Evolutionary conservation across 148 eudicot genomes (phyloP), one percentile per base, ranked within the genome.

Genomic region (Dysphania ambrosioides): DNA sequence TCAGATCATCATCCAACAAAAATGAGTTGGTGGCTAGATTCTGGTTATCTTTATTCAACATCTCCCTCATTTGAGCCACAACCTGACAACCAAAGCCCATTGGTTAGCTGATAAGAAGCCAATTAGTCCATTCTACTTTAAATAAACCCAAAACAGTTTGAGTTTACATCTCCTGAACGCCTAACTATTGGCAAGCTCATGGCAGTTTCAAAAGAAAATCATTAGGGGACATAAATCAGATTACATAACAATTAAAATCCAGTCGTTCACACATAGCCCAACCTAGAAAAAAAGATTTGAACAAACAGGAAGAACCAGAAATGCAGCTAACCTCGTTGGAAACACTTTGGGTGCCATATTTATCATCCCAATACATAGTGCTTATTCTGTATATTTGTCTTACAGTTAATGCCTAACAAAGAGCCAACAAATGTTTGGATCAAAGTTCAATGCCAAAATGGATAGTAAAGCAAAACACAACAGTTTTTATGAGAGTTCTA

Each of bases 301-400:
- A 27, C 19, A 47, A 21, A 58, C 12, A 18, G 66, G 61, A 40
- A 19, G 56, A 27, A 69, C 41, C 13, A 70, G 66, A 27, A 51
- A 62, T 83, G 47, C 67, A 66, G 29, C 49, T 84, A 78, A 84
- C 99, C 90, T 95, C 99, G 80, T 90, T 95, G 58, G 99, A 95
- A 57, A 95, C 99, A 78, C 99, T 95, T 77, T 95, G 99, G 41
- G 99, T 95, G 53, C 99, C 96, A 80, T 92, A 95, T 81, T 95
- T 95, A 75, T 95, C 99, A 86, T 95, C 99, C 99, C 97, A 95
- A 72, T 95, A 95, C 99, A 95, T 95, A 11, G 99, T 95, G 88
- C 97, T 90, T 87, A 95, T 95, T 59, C 99, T 87, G 79, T 95
- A 95, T 72, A 95, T 95, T 79, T 95, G 99, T 53, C 99, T 86